Base-by-base conservation (phyloP, 805 yeast genomes). In the Candida arabinofermentans region DNA sequence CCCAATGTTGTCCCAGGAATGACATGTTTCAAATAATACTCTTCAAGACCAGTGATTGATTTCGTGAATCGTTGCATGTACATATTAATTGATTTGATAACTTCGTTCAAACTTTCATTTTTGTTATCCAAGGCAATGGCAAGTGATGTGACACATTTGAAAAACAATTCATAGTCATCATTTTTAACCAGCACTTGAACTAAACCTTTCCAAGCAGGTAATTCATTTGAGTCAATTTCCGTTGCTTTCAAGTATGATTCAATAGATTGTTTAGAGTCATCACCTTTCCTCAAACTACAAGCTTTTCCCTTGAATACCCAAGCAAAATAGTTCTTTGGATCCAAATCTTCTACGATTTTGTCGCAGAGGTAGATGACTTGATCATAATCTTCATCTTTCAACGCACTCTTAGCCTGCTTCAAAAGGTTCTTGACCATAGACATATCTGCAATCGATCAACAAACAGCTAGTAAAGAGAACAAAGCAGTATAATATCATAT, bases 131-230 rank as follows among this genome's bases (percentile, higher is more conserved):
- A 58, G 1, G 70, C 50, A 22, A 67, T 62, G 19, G 78, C 65
- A 45, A 74, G 72, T 4, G 66, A 62, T 2, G 74, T 69, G 41
- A 76, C 55, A 5, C 75, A 67, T 0, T 59, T 51, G 52, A 83
- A 81, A 58, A 74, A 81, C 2, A 61, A 42, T 4, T 58, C 53
- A 47, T 64, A 66, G 40, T 76, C 72, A 3, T 66, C 57, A 8
- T 52, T 49, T 10, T 61, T 52, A 41, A 64, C 62, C 9, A 64
- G 68, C 0, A 78, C 59, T 36, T 76, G 72, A 44, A 79, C 63
- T 44, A 82, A 69, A 1, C 98, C 98, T 54, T 86, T 87, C 95
- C 93, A 90, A 0, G 89, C 95, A 21, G 75, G 59, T 2, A 79
- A 48, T 38, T 81, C 77, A 2, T 67, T 66, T 0, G 77, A 72